Evolutionary conservation across 2,329 filamentous ascomycete genomes (phyloP).

Genomic region (Talaromyces islandicus): DNA sequence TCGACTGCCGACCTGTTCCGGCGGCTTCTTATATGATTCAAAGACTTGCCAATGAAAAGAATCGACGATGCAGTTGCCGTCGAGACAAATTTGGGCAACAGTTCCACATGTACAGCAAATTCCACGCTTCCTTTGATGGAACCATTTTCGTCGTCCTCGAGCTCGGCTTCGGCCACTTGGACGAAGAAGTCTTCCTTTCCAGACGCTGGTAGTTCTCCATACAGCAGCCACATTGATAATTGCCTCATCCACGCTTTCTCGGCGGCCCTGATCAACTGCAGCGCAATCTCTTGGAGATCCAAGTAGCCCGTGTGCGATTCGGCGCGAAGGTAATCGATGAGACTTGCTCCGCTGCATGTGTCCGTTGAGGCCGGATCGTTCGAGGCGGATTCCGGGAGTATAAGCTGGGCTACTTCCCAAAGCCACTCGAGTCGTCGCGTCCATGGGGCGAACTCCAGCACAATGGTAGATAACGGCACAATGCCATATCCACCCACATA

Average conservation of each 20-base stretch:
- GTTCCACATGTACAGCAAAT: conserved; percentile 52
- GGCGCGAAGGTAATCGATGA: conserved; percentile 70
- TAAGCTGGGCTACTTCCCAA: conserved; percentile 65
- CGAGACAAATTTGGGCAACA: conserved; percentile 76
- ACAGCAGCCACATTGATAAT: conserved; percentile 82
- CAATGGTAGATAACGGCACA: conserved; percentile 79
- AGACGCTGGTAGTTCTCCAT: conserved; percentile 73
- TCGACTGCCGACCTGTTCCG: conserved; percentile 29
- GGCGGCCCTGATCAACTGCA: conserved; percentile 66
- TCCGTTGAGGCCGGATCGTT: conserved; percentile 13
- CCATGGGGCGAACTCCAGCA: conserved; percentile 84
- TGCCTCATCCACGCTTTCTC: conserved; percentile 91
- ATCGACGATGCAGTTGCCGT: conserved; percentile 71
- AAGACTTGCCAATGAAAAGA: conserved; percentile 81
- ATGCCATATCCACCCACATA: conserved; percentile 90
- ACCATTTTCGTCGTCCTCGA: conserved; percentile 23
- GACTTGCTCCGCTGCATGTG: conserved; percentile 59
- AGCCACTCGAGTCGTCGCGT: conserved; percentile 80
- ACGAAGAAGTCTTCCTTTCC: conserved; percentile 87
- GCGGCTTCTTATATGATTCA: conserved; percentile 70
- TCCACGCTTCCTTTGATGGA: conserved; percentile 41
- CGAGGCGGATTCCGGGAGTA: conserved; percentile 45
- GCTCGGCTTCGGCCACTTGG: conserved; percentile 36
- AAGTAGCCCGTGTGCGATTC: conserved; percentile 83
- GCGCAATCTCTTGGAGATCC: conserved; percentile 73